Evolutionary conservation across 108 stramenopile genomes (phyloP).

Genomic region (Discostella pseudostelligera): DNA sequence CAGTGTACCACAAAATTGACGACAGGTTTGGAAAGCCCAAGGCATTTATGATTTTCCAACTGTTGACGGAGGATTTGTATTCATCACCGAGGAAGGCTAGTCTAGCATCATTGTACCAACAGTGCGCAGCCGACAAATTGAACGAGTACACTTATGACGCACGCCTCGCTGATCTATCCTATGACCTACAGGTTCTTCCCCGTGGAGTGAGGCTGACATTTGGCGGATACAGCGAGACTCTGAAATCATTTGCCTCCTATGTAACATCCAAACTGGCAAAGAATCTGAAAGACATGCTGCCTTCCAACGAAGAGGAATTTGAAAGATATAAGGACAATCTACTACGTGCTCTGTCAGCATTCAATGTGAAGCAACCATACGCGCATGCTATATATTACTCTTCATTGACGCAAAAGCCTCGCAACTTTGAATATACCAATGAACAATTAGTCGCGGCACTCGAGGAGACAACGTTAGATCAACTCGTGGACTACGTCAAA

Average conservation of each 20-base stretch:
- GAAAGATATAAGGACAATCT: conserved; percentile 82
- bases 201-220: conserved; percentile 80
- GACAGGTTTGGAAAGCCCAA: conserved; percentile 81
- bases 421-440: conserved; percentile 60
- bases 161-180: conserved; percentile 71
- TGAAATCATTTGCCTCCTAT: conserved; percentile 65
- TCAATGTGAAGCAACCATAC: conserved; percentile 83
- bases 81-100: conserved; percentile 61
- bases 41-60: conserved; percentile 74
- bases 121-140: conserved; percentile 59
- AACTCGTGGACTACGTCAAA: conserved; percentile 60
- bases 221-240: conserved; percentile 87
- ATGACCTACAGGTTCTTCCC: conserved; percentile 71
- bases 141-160: conserved; percentile 80
- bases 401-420: conserved; percentile 54
- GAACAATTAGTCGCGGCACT: conserved; percentile 54
- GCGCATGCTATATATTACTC: conserved; percentile 70
- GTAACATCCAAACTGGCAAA: conserved; percentile 59
- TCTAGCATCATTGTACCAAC: conserved; percentile 69
- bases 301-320: conserved; percentile 70
- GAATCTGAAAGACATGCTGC: conserved; percentile 62
- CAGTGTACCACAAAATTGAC: conserved; percentile 78
- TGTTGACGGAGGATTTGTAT: conserved; percentile 65
- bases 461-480: conserved; percentile 40
- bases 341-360: conserved; percentile 51